Base-by-base conservation (phyloP, 345 rosid genomes). In the Gynandropsis gynandra region DNA sequence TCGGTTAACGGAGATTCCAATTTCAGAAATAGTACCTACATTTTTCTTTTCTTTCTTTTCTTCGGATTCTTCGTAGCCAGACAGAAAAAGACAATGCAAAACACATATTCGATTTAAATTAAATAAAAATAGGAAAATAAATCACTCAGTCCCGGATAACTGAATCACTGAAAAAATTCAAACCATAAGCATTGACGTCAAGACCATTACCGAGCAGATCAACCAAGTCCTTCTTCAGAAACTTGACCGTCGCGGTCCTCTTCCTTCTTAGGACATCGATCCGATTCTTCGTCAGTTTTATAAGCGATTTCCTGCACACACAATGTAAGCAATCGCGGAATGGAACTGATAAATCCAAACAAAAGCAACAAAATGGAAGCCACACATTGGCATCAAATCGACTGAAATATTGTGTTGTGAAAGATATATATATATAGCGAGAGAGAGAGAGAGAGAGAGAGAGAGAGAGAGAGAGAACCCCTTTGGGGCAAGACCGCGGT, bases 151-250 rank as follows among this genome's bases (percentile, higher is more conserved):
- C 42, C 31, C 4, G 16, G 7, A 29, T 16, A 10, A 39, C n/a
- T 15, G 42, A n/a, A 39, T 39, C 42, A 13, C 16, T 13, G 6
- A 8, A n/a, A 9, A 5, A 13, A 13, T 52, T 27, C 17, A 63
- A 55, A 47, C 7, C 88, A 52, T 58, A 85, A 49, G 95, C 98
- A 42, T 85, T 78, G 58, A 67, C 62, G 33, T 92, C 98, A 18
- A 80, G 97, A 13, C 95, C 97, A 69, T 83, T 81, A 52, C 72
- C 63, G 16, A 92, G 72, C 62, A 92, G 88, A 85, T 87, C 97
- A 63, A 94, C 97, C 36, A 92, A 68, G 42, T 87, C 98, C 64
- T 76, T 73, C 83, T 81, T 92, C 50, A 92, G 52, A 68, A 82
- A 85, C 81, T 74, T 92, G 65, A 76, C 67, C 57, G 93, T 87